A percentile compares a stretch with the other conserved stretches of the same genome.
Evolutionary conservation across 2,329 filamentous ascomycete species (phyloP).

Genomic region (Metarhizium humberi): DNA sequence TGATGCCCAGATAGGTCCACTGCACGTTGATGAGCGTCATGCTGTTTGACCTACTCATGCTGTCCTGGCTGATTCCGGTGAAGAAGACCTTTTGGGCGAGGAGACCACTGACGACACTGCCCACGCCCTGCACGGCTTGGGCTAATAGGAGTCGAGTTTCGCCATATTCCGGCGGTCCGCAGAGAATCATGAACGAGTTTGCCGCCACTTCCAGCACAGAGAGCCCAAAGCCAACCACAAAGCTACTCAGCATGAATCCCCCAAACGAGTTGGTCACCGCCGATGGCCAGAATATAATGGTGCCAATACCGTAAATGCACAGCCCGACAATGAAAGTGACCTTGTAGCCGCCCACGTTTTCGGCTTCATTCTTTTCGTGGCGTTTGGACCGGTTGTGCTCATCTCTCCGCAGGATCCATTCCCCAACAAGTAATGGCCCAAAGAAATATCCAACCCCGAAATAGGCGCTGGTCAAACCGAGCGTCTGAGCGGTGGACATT

Average conservation of each 20-base stretch:
- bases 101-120: slow-evolving; percentile 61
- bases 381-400: slow-evolving; percentile 43
- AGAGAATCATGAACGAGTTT: slow-evolving; percentile 64
- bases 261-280: slow-evolving; percentile 65
- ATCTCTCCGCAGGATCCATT: slow-evolving; percentile 60
- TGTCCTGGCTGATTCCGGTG: slow-evolving; percentile 37
- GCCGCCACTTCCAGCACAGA: slow-evolving; percentile 72
- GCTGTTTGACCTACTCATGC: slow-evolving; percentile 13
- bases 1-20: slow-evolving; percentile 79
- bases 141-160: slow-evolving; percentile 68
- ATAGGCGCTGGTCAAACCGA: slow-evolving; percentile 62
- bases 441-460: slow-evolving; percentile 63
- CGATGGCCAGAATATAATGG: slow-evolving; percentile 81
- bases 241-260: slow-evolving; percentile 65
- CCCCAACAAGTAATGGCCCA: slow-evolving; percentile 60
- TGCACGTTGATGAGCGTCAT: slow-evolving; percentile 63
- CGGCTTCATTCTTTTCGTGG: slow-evolving; percentile 25
- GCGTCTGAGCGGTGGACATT: slow-evolving; percentile 51
- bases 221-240: slow-evolving; percentile 70
- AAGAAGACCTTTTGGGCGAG: slow-evolving; percentile 71
- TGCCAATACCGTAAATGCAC: slow-evolving; percentile 63
- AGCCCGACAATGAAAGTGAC: slow-evolving; percentile 72
- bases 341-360: slow-evolving; percentile 59
- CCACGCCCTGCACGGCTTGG: slow-evolving; percentile 68
- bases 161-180: slow-evolving; percentile 62